A percentile compares a stretch with the other conserved stretches of the same genome.
phyloP scores from a whole-genome alignment of 129 eudicot genomes.

The Arctium minus region DNA sequence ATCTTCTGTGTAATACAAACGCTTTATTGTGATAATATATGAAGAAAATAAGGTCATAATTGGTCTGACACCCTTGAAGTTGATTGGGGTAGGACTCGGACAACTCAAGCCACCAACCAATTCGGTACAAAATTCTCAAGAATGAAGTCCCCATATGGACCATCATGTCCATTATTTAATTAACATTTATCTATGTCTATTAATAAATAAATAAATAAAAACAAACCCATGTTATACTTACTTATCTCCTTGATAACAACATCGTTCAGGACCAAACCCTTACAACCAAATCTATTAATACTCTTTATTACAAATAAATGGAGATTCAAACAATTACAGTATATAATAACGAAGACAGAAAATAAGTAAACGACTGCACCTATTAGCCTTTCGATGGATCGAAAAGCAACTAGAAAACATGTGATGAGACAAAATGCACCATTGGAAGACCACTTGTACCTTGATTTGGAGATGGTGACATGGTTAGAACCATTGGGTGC shows the following conservation, averaged over 20 bases:
- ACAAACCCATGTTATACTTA: too few species aligned
- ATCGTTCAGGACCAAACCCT: background rate
- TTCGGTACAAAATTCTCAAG: background rate
- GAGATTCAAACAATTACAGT: background rate
- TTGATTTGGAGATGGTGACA: constrained; percentile 2
- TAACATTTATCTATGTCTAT: too few species aligned
- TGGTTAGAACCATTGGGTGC: background rate
- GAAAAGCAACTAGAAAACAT: background rate
- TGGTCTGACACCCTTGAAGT: background rate
- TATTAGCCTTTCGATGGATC: background rate
- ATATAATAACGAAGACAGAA: background rate
- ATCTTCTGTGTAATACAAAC: background rate
- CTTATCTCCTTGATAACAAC: background rate
- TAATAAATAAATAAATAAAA: too few species aligned
- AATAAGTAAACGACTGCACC: background rate
- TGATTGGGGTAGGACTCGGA: background rate
- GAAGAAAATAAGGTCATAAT: background rate
- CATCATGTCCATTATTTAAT: background rate
- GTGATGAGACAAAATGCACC: background rate
- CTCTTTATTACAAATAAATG: background rate
- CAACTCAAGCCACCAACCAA: background rate
- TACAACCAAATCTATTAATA: background rate
- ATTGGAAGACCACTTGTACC: background rate
- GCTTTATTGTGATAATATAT: background rate
- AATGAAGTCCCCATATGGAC: background rate